Evolutionary conservation across 2,329 filamentous ascomycete genomes (phyloP).

Genomic region (Cyclaneusma minus): DNA sequence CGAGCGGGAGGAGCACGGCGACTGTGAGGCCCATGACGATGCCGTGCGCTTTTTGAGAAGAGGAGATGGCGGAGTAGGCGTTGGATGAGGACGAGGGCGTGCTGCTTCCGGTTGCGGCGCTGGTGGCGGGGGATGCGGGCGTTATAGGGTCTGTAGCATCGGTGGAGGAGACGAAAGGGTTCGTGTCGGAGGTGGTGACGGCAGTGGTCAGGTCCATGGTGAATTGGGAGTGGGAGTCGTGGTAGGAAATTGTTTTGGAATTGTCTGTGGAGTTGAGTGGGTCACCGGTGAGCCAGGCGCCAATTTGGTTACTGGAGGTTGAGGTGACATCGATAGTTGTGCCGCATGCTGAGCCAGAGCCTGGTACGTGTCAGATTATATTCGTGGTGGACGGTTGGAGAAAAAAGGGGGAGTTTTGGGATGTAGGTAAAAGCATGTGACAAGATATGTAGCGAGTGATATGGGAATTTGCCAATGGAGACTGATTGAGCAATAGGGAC

Average conservation of each 20-base stretch:
- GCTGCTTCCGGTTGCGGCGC: too few species aligned
- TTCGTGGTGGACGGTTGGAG: too few species aligned
- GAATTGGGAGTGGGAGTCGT: conserved; percentile 8
- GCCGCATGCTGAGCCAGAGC: conserved; percentile 12
- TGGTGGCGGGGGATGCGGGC: too few species aligned
- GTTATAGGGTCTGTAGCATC: conserved; percentile 2
- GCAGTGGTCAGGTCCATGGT: conserved; percentile 13
- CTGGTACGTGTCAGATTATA: too few species aligned
- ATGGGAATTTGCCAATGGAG: too few species aligned
- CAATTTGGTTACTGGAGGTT: conserved; percentile 12
- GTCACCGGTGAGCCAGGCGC: conserved; percentile 13
- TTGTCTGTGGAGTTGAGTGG: conserved; percentile 9
- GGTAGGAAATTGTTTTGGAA: conserved; percentile 9
- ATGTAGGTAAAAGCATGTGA: too few species aligned
- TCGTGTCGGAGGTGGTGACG: conserved; percentile 8
- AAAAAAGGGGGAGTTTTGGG: too few species aligned
- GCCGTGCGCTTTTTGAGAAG: conserved; percentile 36
- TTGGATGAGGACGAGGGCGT: too few species aligned
- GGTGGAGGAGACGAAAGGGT: conserved; percentile 11
- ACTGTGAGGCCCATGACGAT: conserved; percentile 46
- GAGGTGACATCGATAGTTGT: conserved; percentile 7
- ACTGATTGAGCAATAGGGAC: too few species aligned
- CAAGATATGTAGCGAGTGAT: too few species aligned
- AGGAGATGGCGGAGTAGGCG: too few species aligned
- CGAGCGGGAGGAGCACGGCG: conserved; percentile 41